Evolutionary conservation across 192 early-diverging fungal species (phyloP).

Genomic region (Helicostylum pulchrum): DNA sequence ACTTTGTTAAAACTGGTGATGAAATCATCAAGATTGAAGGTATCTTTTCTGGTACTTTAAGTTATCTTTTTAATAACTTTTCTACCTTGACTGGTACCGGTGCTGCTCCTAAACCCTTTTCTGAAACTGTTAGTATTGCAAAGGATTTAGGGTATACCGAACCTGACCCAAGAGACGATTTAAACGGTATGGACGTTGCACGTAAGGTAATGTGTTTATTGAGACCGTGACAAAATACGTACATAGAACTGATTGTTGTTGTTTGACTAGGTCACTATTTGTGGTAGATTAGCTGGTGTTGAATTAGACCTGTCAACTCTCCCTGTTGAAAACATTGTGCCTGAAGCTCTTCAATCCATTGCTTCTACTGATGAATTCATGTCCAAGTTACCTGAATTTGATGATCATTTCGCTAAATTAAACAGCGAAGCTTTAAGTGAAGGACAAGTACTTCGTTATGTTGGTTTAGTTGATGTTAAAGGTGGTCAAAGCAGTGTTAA

Average conservation of each 20-base stretch:
- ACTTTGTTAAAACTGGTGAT: conserved; percentile 91
- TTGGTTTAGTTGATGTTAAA: conserved; percentile 78
- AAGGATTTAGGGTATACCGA: conserved; percentile 96
- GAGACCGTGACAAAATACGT: no score
- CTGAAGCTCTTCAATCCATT: conserved; percentile 71
- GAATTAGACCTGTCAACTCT: conserved; percentile 73
- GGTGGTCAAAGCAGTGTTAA: conserved; percentile 72
- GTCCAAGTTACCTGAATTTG: conserved; percentile 75
- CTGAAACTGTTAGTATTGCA: conserved; percentile 84
- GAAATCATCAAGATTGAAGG: conserved; percentile 92
- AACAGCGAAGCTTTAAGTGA: conserved; percentile 73
- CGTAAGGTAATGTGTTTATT: no score
- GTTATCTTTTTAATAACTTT: conserved; percentile 98
- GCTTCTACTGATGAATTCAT: conserved; percentile 82
- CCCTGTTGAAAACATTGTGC: conserved; percentile 95
- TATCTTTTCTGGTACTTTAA: conserved; percentile 95
- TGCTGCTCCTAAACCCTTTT: conserved; percentile 69
- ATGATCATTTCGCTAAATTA: conserved; percentile 79
- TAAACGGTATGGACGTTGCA: conserved; percentile 99
- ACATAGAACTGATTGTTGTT: no score
- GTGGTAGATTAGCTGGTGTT: conserved; percentile 86
- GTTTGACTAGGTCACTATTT: conserved; percentile 82
- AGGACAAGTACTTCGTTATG: conserved; percentile 86
- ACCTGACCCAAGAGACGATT: conserved; percentile 96
- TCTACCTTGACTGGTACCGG: conserved; percentile 56